Percentiles rank a stretch among this genome's conserved stretches.
These are phyloP conservation scores for Termitomyces sp. DNA, from an alignment of 768 basidiomycete species.

Conservation along the genomic window DNA sequence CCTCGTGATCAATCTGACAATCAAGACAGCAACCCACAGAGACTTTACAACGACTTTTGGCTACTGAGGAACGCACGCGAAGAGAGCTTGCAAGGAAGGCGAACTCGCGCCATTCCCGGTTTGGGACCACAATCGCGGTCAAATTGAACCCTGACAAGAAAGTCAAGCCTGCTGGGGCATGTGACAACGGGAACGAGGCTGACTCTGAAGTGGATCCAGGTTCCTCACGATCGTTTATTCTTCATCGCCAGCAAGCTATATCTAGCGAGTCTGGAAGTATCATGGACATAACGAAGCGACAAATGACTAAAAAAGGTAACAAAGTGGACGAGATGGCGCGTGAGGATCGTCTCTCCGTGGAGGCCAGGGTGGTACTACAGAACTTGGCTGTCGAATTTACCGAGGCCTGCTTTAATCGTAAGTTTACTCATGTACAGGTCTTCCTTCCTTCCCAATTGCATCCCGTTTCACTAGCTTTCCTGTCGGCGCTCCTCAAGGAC, in stretches of 20 bases:
- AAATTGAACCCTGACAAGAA: conserved; percentile 58
- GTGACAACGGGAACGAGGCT: conserved; percentile 17
- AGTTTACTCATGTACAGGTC: conserved; percentile 25
- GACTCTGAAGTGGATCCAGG: conserved; percentile 20
- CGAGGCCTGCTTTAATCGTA: conserved; percentile 85
- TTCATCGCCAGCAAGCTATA: conserved; percentile 85
- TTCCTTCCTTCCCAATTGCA: conserved; percentile 9
- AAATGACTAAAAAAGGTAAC: conserved; percentile 52
- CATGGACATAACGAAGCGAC: conserved; percentile 66
- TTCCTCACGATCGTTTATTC: conserved; percentile 54
- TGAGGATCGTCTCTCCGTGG: conserved; percentile 62
- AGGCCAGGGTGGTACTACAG: conserved; percentile 63
- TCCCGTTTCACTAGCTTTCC: conserved; percentile 58
- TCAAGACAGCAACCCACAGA: conserved; percentile 55
- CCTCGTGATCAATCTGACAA: conserved; percentile 2
- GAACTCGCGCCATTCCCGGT: conserved; percentile 86
- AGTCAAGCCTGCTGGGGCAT: conserved; percentile 10
- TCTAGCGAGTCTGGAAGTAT: conserved; percentile 60
- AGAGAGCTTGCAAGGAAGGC: conserved; percentile 46
- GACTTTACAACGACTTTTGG: conserved; percentile 71
- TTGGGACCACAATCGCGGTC: conserved; percentile 92
- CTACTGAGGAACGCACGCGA: conserved; percentile 65
- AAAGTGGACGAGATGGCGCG: conserved; percentile 63
- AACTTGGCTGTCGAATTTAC: conserved; percentile 69
- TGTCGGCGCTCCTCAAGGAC: conserved; percentile 81